Evolutionary conservation across 1,284 basidiomycete genomes (phyloP).

Genomic region (Sporisorium scitamineum): DNA sequence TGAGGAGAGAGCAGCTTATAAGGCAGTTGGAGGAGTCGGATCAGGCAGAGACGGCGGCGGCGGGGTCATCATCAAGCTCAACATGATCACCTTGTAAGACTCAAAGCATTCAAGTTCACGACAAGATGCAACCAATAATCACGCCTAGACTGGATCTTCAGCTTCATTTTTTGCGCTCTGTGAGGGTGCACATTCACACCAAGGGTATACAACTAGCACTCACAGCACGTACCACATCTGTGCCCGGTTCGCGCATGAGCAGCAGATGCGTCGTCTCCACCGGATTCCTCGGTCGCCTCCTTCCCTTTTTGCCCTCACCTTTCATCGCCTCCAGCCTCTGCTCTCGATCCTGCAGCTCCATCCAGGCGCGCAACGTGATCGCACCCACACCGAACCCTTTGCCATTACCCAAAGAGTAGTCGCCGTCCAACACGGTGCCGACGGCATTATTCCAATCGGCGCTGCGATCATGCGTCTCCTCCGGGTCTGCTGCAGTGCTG

Average conservation of each 20-base stretch:
- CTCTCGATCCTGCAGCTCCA: slow-evolving; percentile 30
- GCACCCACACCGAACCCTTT: slow-evolving; percentile 44
- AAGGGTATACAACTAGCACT: slow-evolving; percentile 27
- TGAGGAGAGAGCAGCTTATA: slow-evolving; percentile 26
- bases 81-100: neutral
- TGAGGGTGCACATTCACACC: neutral
- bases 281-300: slow-evolving; percentile 32
- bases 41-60: neutral
- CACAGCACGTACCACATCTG: slow-evolving; percentile 38
- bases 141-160: neutral
- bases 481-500: slow-evolving; percentile 20
- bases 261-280: slow-evolving; percentile 34
- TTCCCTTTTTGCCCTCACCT: slow-evolving; percentile 8
- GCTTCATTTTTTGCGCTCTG: neutral
- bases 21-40: slow-evolving; percentile 17
- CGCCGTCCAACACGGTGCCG: slow-evolving; percentile 56
- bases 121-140: neutral
- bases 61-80: neutral
- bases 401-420: slow-evolving; percentile 57
- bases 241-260: slow-evolving; percentile 40
- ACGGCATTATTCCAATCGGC: slow-evolving; percentile 44
- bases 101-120: neutral
- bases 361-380: slow-evolving; percentile 32
- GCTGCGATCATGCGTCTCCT: slow-evolving; percentile 28
- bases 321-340: slow-evolving; percentile 10